Evolutionary conservation across 768 basidiomycete species (phyloP).

Genomic region (Hebeloma cylindrosporum): DNA sequence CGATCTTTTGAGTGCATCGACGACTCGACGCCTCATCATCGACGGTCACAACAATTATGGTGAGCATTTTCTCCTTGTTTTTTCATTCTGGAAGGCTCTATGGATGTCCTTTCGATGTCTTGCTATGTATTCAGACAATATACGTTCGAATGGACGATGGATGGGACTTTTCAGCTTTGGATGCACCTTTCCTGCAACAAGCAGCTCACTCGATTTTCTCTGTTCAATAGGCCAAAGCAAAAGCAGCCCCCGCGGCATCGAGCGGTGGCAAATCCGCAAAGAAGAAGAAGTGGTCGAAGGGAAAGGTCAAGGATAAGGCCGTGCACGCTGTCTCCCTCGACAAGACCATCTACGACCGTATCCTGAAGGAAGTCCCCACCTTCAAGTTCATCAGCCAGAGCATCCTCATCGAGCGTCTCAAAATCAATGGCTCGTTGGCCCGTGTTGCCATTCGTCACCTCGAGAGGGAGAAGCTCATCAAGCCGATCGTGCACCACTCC

Average conservation of each 20-base stretch:
- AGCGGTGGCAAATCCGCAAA: conserved; percentile 87
- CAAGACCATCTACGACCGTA: conserved; percentile 89
- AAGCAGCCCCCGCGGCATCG: conserved; percentile 67
- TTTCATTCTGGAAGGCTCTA: conserved; percentile 5
- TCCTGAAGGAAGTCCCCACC: conserved; percentile 97
- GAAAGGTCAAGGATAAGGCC: conserved; percentile 99
- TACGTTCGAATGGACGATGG: conserved; percentile 31
- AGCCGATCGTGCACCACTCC: conserved; percentile 95
- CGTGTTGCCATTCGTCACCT: conserved; percentile 88
- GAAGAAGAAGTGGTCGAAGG: conserved; percentile 99
- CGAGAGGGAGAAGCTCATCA: conserved; percentile 93
- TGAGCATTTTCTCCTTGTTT: conserved; percentile 30
- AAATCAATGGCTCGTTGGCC: conserved; percentile 93
- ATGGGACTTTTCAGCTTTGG: conserved; percentile 35
- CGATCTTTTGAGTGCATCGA: conserved; percentile 21
- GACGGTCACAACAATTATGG: conserved; percentile 46
- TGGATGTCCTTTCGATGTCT: conserved; percentile 3
- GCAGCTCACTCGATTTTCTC: conserved; percentile 22
- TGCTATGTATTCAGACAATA: conserved; percentile 2
- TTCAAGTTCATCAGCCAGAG: conserved; percentile 98
- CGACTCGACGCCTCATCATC: conserved; percentile 33
- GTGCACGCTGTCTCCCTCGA: conserved; percentile 94
- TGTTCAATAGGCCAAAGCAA: conserved; percentile 73
- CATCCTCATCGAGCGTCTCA: conserved; percentile 97
- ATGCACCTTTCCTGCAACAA: conserved; percentile 29